phyloP scores from a whole-genome alignment of 1,284 basidiomycete species.

The Sparassis latifolia region DNA sequence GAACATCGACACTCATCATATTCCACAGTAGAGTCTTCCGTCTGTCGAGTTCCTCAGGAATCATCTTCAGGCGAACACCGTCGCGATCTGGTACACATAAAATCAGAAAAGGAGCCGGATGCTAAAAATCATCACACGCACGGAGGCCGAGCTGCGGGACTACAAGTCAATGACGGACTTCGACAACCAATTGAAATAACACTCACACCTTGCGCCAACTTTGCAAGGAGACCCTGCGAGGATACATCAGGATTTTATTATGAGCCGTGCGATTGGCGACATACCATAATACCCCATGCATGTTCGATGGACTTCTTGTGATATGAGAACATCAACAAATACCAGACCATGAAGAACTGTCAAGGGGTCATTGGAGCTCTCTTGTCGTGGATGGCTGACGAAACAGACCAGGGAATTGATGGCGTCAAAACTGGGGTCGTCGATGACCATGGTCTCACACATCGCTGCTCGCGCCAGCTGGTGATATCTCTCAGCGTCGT shows the following conservation, averaged over 20 bases:
- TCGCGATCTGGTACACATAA: conserved; percentile 43
- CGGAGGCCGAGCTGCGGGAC: conserved; percentile 48
- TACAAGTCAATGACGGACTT: background rate
- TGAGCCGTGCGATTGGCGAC: conserved; percentile 32
- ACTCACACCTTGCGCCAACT: conserved; percentile 48
- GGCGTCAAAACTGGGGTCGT: conserved; percentile 60
- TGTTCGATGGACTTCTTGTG: conserved; percentile 61
- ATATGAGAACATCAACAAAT: conserved; percentile 61
- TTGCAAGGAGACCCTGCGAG: conserved; percentile 23
- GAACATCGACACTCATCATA: conserved; percentile 45
- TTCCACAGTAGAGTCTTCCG: conserved; percentile 56
- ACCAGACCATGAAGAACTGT: conserved; percentile 70
- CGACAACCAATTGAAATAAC: conserved; percentile 5
- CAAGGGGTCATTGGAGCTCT: conserved; percentile 1
- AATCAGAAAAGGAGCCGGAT: conserved; percentile 1
- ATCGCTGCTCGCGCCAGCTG: conserved; percentile 55
- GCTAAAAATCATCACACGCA: conserved; percentile 17
- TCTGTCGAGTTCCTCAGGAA: conserved; percentile 45
- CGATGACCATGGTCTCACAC: conserved; percentile 53
- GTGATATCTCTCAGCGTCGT: conserved; percentile 54
- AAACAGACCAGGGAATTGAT: conserved; percentile 51
- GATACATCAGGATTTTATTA: background rate
- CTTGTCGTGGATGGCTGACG: background rate
- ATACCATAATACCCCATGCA: conserved; percentile 62
- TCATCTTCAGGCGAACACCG: conserved; percentile 45